Conservation (phyloP, 257 asterid species). For the Jacaranda mimosifolia region DNA sequence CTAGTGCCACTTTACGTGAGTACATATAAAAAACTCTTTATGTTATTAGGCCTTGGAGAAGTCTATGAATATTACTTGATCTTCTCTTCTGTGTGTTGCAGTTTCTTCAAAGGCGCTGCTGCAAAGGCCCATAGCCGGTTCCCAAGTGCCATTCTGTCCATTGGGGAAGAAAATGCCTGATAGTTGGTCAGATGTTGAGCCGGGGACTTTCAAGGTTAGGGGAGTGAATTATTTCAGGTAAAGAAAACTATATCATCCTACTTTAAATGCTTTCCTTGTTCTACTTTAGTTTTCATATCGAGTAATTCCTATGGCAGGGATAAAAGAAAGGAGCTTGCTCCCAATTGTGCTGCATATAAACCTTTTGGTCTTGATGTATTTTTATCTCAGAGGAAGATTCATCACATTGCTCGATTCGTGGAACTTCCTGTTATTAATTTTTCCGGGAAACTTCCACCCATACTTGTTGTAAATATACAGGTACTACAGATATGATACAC, state of each 20-base stretch:
- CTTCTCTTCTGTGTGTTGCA: slow-evolving; percentile 31
- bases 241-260: neutral
- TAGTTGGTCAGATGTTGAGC: slow-evolving; percentile 71
- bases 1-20: slow-evolving; percentile 57
- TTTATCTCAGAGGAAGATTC: slow-evolving; percentile 62
- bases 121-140: slow-evolving; percentile 69
- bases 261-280: neutral
- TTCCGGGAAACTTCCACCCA: slow-evolving; percentile 63
- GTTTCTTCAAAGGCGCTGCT: slow-evolving; percentile 68
- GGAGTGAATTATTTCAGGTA: slow-evolving; percentile 64
- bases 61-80: too few species aligned
- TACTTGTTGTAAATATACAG: slow-evolving; percentile 78
- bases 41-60: neutral
- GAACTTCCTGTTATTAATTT: slow-evolving; percentile 56
- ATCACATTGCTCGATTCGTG: slow-evolving; percentile 69
- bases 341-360: slow-evolving; percentile 64
- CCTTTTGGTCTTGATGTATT: slow-evolving; percentile 80
- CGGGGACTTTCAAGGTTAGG: slow-evolving; percentile 65
- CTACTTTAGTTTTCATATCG: neutral
- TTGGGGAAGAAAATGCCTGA: slow-evolving; percentile 66
- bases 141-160: slow-evolving; percentile 71
- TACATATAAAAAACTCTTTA: neutral
- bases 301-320: slow-evolving; percentile 52
- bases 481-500: slow-evolving; percentile 30
- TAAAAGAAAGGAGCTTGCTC: slow-evolving; percentile 66